Evolutionary conservation across 805 yeast species (phyloP).

Genomic region (Saturnispora silvae): DNA sequence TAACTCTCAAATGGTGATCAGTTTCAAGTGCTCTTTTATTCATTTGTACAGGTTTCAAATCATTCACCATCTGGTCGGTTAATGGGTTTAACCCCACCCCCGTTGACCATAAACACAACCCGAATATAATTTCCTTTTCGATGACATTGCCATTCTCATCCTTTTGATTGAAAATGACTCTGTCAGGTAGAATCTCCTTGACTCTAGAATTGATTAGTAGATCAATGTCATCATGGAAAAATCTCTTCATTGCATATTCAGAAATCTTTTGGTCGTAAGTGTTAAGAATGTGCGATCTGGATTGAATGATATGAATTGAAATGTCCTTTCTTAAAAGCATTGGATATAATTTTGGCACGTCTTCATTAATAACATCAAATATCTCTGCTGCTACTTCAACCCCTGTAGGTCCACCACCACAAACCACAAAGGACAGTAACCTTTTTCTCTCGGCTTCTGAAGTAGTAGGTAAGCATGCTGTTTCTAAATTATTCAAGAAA

Average conservation of each 20-base stretch:
- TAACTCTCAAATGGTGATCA: constrained; percentile 58
- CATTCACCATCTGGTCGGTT: constrained; percentile 42
- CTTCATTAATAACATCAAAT: constrained; percentile 89
- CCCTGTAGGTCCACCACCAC: constrained; percentile 99
- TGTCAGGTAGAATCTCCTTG: constrained; percentile 62
- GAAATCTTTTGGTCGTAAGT: constrained; percentile 60
- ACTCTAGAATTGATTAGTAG: constrained; percentile 80
- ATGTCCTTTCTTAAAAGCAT: constrained; percentile 63
- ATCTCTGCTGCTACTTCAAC: constrained; percentile 95
- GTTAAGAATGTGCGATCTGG: constrained; percentile 76
- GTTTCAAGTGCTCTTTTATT: constrained; percentile 68
- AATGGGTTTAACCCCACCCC: constrained; percentile 61
- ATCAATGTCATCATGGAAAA: constrained; percentile 55
- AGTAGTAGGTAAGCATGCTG: constrained; percentile 69
- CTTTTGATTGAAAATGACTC: constrained; percentile 47
- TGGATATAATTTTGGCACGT: constrained; percentile 81
- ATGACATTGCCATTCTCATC: constrained; percentile 31
- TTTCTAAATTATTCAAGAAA: constrained; percentile 78
- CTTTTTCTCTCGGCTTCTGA: constrained; percentile 67
- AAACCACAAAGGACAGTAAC: constrained; percentile 78
- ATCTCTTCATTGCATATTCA: constrained; percentile 70
- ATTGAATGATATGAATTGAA: constrained; percentile 79
- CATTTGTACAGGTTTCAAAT: constrained; percentile 38
- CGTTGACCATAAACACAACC: constrained; percentile 66
- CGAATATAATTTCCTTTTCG: constrained; percentile 47